Evolutionary conservation across 371 early-diverging fungal species (phyloP).

Genomic region (Apophysomyces sp.): DNA sequence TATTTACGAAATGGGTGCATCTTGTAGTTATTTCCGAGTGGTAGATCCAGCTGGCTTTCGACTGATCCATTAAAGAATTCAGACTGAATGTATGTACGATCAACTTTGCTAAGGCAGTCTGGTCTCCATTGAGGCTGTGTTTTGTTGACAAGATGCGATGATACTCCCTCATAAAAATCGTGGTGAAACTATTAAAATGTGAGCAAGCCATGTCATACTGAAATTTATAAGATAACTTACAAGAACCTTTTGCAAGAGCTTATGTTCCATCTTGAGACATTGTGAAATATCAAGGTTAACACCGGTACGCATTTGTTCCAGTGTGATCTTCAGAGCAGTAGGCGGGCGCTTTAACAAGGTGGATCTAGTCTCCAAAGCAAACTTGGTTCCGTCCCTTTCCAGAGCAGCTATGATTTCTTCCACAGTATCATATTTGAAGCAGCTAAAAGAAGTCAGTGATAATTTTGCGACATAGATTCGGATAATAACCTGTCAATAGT

Average conservation of each 20-base stretch:
- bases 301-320: slow-evolving; percentile 73
- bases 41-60: slow-evolving; percentile 8
- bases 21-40: slow-evolving; percentile 14
- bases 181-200: slow-evolving; percentile 20
- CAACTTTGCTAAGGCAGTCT: slow-evolving; percentile 41
- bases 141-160: slow-evolving; percentile 66
- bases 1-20: slow-evolving; percentile 67
- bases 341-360: slow-evolving; percentile 67
- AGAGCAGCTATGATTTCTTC: slow-evolving; percentile 64
- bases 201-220: neutral
- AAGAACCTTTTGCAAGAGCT: slow-evolving; percentile 64
- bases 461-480: neutral
- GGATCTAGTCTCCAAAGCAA: slow-evolving; percentile 64
- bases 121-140: slow-evolving; percentile 73
- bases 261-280: slow-evolving; percentile 74
- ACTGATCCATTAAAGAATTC: slow-evolving; percentile 41
- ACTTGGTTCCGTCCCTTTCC: slow-evolving; percentile 58
- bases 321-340: slow-evolving; percentile 76
- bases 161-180: slow-evolving; percentile 85
- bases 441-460: slow-evolving; percentile 24
- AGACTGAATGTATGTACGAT: slow-evolving; percentile 48
- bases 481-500: slow-evolving; percentile 2
- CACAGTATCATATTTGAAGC: slow-evolving; percentile 74
- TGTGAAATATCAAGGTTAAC: slow-evolving; percentile 23
- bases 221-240: slow-evolving; percentile 23